Evolutionary conservation across 352 stramenopile species (phyloP), one percentile per base, ranked within the genome.

Genomic region (Phytophthora uliginosa): DNA sequence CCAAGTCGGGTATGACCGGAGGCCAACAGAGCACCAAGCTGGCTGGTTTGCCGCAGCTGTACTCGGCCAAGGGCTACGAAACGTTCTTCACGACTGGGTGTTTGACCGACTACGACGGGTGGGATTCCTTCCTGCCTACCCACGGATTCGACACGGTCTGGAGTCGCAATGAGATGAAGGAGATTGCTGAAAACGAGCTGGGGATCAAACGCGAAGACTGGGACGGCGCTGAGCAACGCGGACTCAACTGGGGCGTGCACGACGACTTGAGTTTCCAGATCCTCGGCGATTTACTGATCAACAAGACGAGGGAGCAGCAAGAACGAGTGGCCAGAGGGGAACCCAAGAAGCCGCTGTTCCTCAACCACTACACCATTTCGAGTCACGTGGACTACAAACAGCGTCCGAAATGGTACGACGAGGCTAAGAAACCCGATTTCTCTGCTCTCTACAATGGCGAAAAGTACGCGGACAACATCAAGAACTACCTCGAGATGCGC

Each of bases 331-430:
- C 31, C 0, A 59, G 18, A 4, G 68, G 66, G 1, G 22, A 77
- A 22, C 24, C 62, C 0, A 84, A 81, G 59, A 66, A 71, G 53
- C 78, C 81, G 28, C 82, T 82, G 24, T 88, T 83, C 59, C 61
- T 85, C 42, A 86, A 73, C 18, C 76, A 84, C 47, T 88, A 85
- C 64, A 84, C 81, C 22, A 88, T 88, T 59, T 85, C 76, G 12
- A 86, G 77, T 54, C 82, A 89, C 64, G 72, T 76, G 8, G 60
- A 70, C 42, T 89, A 76, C 53, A 54, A 61, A 17, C 58, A 82
- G 9, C 64, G 65, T 3, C 77, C 82, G 0, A 61, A 73, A 45
- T 86, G 82, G 82, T 85, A 80, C 62, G 36, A 71, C 0, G 28
- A 74, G 0, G 15, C 33, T 0, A 52, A 76, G 20, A 65, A 83